Evolutionary conservation across 345 rosid species (phyloP), one percentile per base, ranked within the genome.

Genomic region (Eucalyptus pumila): DNA sequence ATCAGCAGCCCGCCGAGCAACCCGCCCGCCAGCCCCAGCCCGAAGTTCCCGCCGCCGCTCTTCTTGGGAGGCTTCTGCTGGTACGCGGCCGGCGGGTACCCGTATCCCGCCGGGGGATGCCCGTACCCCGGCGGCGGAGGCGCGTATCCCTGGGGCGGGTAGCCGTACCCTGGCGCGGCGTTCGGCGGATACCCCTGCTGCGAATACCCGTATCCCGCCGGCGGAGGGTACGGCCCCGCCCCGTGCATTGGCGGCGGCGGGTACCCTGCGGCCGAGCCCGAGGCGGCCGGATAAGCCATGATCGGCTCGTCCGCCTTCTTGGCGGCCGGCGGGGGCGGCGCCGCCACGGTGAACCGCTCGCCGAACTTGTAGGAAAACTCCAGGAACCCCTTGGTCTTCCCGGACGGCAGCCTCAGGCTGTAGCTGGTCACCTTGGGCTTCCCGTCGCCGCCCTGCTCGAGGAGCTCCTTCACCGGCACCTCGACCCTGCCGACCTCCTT

Each of bases 381-480:
- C 21, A 95, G 37, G 5, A 89, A 86, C 2, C 97, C 97, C 86
- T 91, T 93, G 24, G 54, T 32, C 81, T 91, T 94, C 5, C 97
- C 96, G 12, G 87, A 52, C 1, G 93, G 88, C 83, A 72, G 11
- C 60, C 44, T 50, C 52, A 62, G 65, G 69, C 47, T 24, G 30
- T 86, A 86, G 47, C 6, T 34, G 37, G 89, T 93, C 5, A 94
- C 94, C 5, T 51, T 51, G 1, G 94, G 88, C 8, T 89, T 87
- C 27, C 90, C 89, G 49, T 93, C 93, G 37, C 86, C 47, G 3
- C 26, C 45, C 14, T 34, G 45, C 13, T 87, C 89, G 85, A 95
- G 91, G 32, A 96, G 93, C 67, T 95, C 96, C 89, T 95, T 96
- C 58, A 96, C n/a, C 48, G 96, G 95, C 23, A 96, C 93, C 26